Evolutionary conservation across 495 filamentous ascomycete genomes (phyloP).

Genomic region (Trichoderma gamsii): DNA sequence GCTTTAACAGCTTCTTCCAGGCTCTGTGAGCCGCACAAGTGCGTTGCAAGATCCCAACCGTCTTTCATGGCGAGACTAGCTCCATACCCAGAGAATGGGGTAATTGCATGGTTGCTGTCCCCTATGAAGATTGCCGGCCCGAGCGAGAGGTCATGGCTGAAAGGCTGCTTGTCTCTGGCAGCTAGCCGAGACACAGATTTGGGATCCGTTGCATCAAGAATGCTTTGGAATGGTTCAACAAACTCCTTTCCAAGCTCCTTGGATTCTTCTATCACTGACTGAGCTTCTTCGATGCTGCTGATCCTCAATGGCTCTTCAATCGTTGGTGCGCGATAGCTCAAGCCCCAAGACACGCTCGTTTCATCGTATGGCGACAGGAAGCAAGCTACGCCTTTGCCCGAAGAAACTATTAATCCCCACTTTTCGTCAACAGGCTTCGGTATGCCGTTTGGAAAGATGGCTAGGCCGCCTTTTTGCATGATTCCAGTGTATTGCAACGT

Average conservation of each 20-base stretch:
- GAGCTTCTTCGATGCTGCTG: not conserved
- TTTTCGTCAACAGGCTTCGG: constrained; percentile 27
- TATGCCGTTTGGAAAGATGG: constrained; percentile 24
- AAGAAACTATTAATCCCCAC: constrained; percentile 29
- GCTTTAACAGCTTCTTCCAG: constrained; percentile 23
- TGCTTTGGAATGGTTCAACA: constrained; percentile 27
- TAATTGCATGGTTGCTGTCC: constrained; percentile 41
- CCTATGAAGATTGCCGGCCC: constrained; percentile 35
- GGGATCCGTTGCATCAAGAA: constrained; percentile 28
- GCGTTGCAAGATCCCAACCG: constrained; percentile 34
- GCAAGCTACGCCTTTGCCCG: constrained; percentile 28
- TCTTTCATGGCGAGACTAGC: constrained; percentile 39
- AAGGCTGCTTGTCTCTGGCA: constrained; percentile 33
- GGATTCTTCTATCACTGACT: constrained; percentile 23
- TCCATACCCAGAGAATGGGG: constrained; percentile 37
- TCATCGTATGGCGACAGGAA: constrained; percentile 32
- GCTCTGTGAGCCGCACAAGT: constrained; percentile 20
- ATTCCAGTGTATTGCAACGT: constrained; percentile 30
- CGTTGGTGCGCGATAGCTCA: constrained; percentile 25
- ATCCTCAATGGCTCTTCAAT: not conserved
- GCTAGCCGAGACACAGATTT: constrained; percentile 26
- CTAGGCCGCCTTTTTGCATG: constrained; percentile 26
- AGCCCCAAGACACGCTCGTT: constrained; percentile 28
- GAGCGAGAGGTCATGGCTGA: constrained; percentile 22
- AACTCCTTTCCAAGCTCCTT: constrained; percentile 25